phyloP scores from a whole-genome alignment of 306 rosid genomes.

The Trichosanthes cucumerina region DNA sequence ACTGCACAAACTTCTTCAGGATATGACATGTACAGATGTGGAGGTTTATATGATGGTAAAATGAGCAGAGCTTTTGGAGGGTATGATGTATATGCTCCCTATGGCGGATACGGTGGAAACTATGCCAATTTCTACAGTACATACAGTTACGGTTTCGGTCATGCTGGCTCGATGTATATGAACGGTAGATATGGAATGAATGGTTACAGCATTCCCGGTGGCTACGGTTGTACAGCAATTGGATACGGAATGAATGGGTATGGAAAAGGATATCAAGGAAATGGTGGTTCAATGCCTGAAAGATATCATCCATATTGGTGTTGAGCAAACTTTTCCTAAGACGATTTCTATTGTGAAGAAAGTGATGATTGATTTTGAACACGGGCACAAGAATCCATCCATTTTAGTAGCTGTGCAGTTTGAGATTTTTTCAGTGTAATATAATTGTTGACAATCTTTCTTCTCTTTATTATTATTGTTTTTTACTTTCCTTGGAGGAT shows the following conservation, averaged over 20 bases:
- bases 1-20: constrained; percentile 23
- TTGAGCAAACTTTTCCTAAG: constrained; percentile 11
- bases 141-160: constrained; percentile 37
- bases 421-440: not conserved
- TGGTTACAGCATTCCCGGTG: constrained; percentile 14
- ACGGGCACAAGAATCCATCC: not conserved
- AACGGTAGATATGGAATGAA: constrained; percentile 29
- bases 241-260: constrained; percentile 8
- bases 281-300: constrained; percentile 24
- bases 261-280: constrained; percentile 24
- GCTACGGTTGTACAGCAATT: constrained; percentile 19
- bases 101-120: constrained; percentile 27
- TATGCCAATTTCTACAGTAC: constrained; percentile 29
- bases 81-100: constrained; percentile 1
- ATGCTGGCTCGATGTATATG: constrained; percentile 40
- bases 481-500: not conserved
- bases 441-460: not conserved
- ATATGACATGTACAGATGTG: constrained; percentile 15
- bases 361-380: not conserved
- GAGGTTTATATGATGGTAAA: constrained; percentile 11
- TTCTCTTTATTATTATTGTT: not conserved
- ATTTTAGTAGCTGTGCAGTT: not conserved
- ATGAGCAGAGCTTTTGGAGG: not conserved
- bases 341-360: not conserved
- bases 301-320: constrained; percentile 50